phyloP scores from a whole-genome alignment of 768 basidiomycete genomes.

The Paxillus ammoniavirescens region DNA sequence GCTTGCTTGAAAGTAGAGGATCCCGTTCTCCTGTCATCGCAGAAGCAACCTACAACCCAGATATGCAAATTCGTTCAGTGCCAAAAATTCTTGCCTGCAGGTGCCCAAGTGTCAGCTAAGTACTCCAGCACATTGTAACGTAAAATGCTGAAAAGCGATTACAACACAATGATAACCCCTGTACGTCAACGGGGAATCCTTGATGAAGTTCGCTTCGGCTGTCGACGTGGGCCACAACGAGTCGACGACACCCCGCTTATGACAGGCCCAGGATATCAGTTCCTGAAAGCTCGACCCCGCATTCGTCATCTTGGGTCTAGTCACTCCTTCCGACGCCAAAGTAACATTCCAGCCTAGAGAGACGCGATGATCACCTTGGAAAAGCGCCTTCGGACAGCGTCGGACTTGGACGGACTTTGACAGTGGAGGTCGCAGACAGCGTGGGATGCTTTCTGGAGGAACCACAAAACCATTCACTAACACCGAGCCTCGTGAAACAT shows the following conservation, averaged over 20 bases:
- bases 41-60: background rate
- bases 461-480: background rate
- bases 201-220: background rate
- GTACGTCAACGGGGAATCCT: background rate
- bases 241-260: too few species aligned
- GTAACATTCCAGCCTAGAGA: too few species aligned
- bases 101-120: background rate
- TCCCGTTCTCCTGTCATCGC: constrained; percentile 16
- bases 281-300: background rate
- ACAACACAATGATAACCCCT: background rate
- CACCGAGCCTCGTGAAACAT: background rate
- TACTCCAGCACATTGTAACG: background rate
- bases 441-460: background rate
- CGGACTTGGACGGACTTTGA: background rate
- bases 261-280: background rate
- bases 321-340: background rate
- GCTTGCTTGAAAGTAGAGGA: constrained; percentile 13
- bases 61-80: background rate
- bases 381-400: too few species aligned
- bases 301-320: background rate
- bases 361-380: background rate
- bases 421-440: background rate
- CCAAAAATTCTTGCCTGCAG: background rate
- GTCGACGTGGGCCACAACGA: background rate
- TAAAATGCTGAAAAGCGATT: background rate